These are phyloP conservation scores for Pichia nakasei DNA, from an alignment of 805 yeast genomes.

Conservation along the genomic window DNA sequence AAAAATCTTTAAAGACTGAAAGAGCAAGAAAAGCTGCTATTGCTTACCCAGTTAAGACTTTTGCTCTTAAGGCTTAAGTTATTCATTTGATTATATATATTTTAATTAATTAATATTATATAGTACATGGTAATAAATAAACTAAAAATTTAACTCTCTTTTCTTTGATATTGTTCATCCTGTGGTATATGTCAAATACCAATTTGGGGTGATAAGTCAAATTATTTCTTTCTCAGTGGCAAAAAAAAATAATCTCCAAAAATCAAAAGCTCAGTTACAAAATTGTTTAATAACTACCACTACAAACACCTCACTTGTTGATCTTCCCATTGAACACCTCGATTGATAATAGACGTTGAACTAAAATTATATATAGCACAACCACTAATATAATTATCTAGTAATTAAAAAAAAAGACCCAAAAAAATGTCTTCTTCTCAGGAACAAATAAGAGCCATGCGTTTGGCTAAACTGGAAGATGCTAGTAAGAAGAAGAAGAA, in stretches of 20 bases:
- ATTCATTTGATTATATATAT: background rate
- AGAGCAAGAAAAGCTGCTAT: conserved; percentile 86
- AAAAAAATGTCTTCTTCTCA: conserved; percentile 4
- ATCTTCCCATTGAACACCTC: too few species aligned
- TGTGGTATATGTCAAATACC: too few species aligned
- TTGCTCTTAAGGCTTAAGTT: conserved; percentile 93
- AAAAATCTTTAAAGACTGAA: conserved; percentile 72
- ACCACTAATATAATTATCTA: too few species aligned
- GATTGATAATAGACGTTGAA: too few species aligned
- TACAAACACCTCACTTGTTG: too few species aligned
- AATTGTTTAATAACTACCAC: too few species aligned
- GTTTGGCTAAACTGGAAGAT: conserved; percentile 41
- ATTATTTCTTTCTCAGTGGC: background rate
- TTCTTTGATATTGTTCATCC: background rate
- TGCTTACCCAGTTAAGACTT: conserved; percentile 98
- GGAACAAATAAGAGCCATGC: conserved; percentile 30
- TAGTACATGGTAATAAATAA: conserved; percentile 4
- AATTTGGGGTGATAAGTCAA: too few species aligned
- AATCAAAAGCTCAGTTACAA: too few species aligned
- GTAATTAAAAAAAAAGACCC: background rate
- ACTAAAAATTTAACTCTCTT: background rate
- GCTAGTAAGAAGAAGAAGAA: conserved; percentile 1
- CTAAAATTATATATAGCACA: too few species aligned
- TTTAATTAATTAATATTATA: conserved; percentile 1
- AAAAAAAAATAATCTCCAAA: background rate